Conservation (phyloP, 208 protist genomes). For the Trypanosoma platydactyli region DNA sequence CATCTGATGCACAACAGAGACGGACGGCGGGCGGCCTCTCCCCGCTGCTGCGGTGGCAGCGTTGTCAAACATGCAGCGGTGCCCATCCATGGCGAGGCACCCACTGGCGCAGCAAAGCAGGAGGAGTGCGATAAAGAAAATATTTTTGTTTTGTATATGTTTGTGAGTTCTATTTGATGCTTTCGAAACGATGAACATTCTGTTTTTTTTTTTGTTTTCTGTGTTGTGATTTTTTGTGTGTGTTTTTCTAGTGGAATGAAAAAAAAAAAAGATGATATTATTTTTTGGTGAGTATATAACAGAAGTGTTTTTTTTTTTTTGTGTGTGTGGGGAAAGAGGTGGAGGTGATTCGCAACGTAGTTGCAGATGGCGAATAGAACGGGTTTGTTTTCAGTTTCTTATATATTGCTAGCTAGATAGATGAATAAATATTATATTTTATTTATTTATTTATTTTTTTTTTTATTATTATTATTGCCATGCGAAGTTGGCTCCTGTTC, state of each 20-base stretch:
- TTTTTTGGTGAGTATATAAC: neutral
- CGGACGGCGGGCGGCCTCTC: neutral
- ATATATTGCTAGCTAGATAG: neutral
- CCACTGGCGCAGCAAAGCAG: too few relatives aligned
- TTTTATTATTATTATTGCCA: too few relatives aligned
- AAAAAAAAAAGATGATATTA: neutral
- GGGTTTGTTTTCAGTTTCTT: too few relatives aligned
- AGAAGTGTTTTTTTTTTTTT: constrained; percentile 18
- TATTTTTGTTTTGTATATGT: too few relatives aligned
- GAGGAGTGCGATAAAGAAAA: too few relatives aligned
- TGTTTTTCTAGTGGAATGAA: neutral
- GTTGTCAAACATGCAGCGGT: constrained; percentile 5
- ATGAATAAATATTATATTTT: constrained; percentile 13
- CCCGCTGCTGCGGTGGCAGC: neutral
- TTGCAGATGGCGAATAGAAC: too few relatives aligned
- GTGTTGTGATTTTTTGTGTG: neutral
- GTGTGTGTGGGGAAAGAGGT: too few relatives aligned
- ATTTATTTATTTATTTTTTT: too few relatives aligned
- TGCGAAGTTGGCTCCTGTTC: too few relatives aligned
- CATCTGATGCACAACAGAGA: constrained; percentile 37
- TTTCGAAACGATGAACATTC: neutral
- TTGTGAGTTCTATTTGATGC: too few relatives aligned
- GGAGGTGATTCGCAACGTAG: too few relatives aligned
- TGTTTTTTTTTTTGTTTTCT: neutral
- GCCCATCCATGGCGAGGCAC: neutral